A percentile compares a stretch with the other conserved stretches of the same genome.
phyloP scores from a whole-genome alignment of 2,329 filamentous ascomycete species.

The Verticillium zaregamsianum region DNA sequence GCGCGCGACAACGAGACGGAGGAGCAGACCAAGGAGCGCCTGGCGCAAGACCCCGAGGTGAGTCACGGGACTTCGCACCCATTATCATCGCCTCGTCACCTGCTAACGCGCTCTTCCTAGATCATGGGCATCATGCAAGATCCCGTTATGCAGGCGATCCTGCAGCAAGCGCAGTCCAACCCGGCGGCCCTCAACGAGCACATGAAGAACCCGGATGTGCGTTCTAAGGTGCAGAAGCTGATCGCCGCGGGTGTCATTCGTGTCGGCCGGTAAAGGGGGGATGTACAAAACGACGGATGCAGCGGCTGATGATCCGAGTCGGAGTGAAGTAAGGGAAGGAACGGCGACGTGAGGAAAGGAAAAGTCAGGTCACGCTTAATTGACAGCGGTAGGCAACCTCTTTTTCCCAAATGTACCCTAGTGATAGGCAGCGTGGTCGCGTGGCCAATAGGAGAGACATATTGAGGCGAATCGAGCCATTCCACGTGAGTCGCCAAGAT shows the following conservation, averaged over 20 bases:
- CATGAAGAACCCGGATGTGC: slow-evolving; percentile 87
- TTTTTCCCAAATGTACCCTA: not conserved
- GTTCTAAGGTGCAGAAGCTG: slow-evolving; percentile 89
- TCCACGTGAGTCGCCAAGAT: not conserved
- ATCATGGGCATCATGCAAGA: slow-evolving; percentile 92
- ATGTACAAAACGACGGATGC: not conserved
- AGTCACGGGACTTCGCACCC: slow-evolving; percentile 25
- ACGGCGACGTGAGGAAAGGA: not conserved
- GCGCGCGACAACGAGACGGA: slow-evolving; percentile 92
- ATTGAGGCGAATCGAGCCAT: not conserved
- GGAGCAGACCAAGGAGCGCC: slow-evolving; percentile 87
- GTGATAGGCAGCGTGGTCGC: not conserved
- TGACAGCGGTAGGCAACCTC: not conserved
- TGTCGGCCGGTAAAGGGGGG: slow-evolving; percentile 46
- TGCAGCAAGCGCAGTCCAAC: slow-evolving; percentile 93
- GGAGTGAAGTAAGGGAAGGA: not conserved
- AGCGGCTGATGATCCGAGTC: not conserved
- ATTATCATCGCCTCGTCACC: not conserved
- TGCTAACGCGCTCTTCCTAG: slow-evolving; percentile 30
- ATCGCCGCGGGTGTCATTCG: slow-evolving; percentile 90
- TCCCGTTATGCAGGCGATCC: slow-evolving; percentile 94
- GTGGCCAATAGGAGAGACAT: slow-evolving; percentile 1
- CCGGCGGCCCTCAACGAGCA: slow-evolving; percentile 92
- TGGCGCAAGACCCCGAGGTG: slow-evolving; percentile 88
- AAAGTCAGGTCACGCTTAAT: not conserved